A percentile compares a stretch with the other conserved stretches of the same genome.
These are phyloP conservation scores for Akebia trifoliata DNA, from an alignment of 164 flowering plant genomes.

Conservation along the genomic window DNA sequence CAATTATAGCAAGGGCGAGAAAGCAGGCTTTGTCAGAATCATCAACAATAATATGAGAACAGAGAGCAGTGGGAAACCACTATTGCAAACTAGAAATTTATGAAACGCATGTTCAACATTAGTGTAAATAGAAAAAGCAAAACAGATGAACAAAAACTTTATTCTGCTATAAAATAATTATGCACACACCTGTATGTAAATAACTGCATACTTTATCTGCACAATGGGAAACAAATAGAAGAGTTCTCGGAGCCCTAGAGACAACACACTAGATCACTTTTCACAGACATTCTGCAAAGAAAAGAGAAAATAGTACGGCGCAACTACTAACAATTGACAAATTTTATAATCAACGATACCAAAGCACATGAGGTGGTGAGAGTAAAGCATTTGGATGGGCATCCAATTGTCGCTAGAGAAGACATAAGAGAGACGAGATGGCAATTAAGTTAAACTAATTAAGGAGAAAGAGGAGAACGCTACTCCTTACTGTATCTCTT, in stretches of 20 bases:
- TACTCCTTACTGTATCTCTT: conserved; percentile 75
- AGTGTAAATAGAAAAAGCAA: too few relatives aligned
- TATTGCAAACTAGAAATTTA: background rate
- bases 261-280: conserved; percentile 6
- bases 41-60: too few relatives aligned
- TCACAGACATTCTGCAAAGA: conserved; percentile 9
- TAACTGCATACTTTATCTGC: conserved; percentile 6
- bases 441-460: conserved; percentile 19
- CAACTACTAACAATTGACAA: conserved; percentile 19
- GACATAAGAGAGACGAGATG: conserved; percentile 11
- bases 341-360: conserved; percentile 16
- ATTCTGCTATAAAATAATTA: too few relatives aligned
- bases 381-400: conserved; percentile 15
- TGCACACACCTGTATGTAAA: conserved; percentile 1
- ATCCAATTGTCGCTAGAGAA: conserved; percentile 15
- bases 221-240: conserved; percentile 1
- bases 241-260: background rate
- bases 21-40: too few relatives aligned
- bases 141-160: too few relatives aligned
- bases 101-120: background rate
- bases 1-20: background rate
- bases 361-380: conserved; percentile 7
- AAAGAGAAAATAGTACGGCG: conserved; percentile 2
- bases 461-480: conserved; percentile 24
- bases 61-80: background rate